Evolutionary conservation across 176 grass and related monocot genomes (phyloP).

Genomic region (Neostapfia colusana): DNA sequence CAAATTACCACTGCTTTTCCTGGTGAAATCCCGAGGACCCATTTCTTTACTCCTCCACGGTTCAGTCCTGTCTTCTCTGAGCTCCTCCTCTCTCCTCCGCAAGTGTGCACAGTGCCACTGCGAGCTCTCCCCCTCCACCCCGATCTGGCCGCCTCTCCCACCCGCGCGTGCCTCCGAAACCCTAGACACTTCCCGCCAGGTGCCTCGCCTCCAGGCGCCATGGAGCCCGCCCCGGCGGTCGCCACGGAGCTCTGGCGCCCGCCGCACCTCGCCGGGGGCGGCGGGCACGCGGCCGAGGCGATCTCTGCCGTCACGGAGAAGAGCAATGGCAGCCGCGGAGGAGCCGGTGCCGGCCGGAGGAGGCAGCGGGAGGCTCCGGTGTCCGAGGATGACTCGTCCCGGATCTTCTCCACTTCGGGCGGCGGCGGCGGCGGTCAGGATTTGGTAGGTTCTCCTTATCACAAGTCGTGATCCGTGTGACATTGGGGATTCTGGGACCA

Average conservation of each 20-base stretch:
- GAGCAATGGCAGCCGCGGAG: conserved; percentile 50
- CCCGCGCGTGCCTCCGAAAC: conserved; percentile 4
- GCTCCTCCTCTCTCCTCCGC: not conserved
- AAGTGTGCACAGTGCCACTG: conserved; percentile 35
- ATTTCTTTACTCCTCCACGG: conserved; percentile 16
- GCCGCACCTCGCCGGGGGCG: conserved; percentile 27
- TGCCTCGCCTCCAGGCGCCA: not conserved
- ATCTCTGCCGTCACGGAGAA: conserved; percentile 66
- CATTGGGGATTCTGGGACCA: not conserved
- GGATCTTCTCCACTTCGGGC: conserved; percentile 70
- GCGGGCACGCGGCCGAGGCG: conserved; percentile 37
- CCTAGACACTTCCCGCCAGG: conserved; percentile 30
- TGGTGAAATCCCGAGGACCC: conserved; percentile 46
- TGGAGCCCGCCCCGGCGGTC: conserved; percentile 38
- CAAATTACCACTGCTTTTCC: too few species aligned
- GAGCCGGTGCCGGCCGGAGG: conserved; percentile 35
- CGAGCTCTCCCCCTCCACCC: conserved; percentile 45
- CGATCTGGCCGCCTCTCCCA: conserved; percentile 43
- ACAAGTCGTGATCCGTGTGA: conserved; percentile 20
- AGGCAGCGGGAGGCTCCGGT: conserved; percentile 27
- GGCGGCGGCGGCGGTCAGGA: conserved; percentile 51
- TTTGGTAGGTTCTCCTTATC: conserved; percentile 47
- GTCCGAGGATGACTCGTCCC: conserved; percentile 75
- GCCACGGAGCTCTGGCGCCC: conserved; percentile 47
- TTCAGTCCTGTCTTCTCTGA: conserved; percentile 27